A percentile compares a stretch with the other conserved stretches of the same genome.
These are phyloP conservation scores for Hygrophorus russula DNA, from an alignment of 768 basidiomycete genomes.

Conservation along the genomic window DNA sequence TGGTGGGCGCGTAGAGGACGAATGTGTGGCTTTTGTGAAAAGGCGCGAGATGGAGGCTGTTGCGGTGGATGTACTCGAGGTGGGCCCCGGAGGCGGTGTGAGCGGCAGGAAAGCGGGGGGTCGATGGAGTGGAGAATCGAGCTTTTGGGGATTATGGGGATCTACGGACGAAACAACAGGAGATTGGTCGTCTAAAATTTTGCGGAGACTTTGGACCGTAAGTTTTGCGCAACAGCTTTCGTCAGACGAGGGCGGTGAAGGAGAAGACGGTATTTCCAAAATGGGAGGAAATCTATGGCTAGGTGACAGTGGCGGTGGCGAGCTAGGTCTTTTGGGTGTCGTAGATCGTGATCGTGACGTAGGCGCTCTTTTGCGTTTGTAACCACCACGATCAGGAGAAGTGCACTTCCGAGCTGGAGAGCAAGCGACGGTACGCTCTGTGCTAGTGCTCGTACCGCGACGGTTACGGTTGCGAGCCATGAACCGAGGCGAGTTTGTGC, in stretches of 20 bases:
- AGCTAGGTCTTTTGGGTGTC: conserved; percentile 15
- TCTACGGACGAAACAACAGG: conserved; percentile 12
- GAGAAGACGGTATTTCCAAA: conserved; percentile 24
- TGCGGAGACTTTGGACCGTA: conserved; percentile 56
- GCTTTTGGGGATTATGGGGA: conserved; percentile 2
- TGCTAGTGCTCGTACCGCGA: conserved; percentile 19
- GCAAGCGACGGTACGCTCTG: conserved; percentile 11
- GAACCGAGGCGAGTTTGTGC: conserved; percentile 18
- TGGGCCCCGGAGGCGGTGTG: conserved; percentile 40
- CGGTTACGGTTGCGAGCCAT: conserved; percentile 22
- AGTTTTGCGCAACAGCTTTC: conserved; percentile 46
- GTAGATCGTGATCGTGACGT: conserved; percentile 16
- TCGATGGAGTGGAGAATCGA: conserved; percentile 8
- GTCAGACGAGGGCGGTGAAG: conserved; percentile 44
- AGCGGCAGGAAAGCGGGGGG: conserved; percentile 31
- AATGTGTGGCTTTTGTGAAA: conserved; percentile 48
- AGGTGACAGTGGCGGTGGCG: conserved; percentile 11
- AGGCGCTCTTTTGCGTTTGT: conserved; percentile 1
- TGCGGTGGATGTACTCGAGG: conserved; percentile 55
- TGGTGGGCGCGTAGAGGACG: conserved; percentile 52
- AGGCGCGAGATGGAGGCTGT: conserved; percentile 74
- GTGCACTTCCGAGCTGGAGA: conserved; percentile 6
- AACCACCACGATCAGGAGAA: not conserved
- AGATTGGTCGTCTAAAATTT: conserved; percentile 53
- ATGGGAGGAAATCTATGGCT: conserved; percentile 5